Conservation (phyloP, 2,329 filamentous ascomycete species). For the Trichoderma simmonsii region DNA sequence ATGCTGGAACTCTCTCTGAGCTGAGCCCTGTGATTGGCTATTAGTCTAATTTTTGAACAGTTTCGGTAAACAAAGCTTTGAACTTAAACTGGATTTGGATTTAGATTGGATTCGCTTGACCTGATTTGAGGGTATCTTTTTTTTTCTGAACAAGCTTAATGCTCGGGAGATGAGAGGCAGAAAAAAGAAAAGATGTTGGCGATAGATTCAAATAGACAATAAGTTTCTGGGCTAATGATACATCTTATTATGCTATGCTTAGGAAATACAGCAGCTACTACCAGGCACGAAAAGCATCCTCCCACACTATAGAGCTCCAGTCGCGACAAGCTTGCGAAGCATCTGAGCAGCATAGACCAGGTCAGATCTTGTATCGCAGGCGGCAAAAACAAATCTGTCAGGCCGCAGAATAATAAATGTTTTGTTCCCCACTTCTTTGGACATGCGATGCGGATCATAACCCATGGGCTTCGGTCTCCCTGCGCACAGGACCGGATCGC, state of each 20-base stretch:
- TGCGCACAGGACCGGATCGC: not conserved
- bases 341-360: not conserved
- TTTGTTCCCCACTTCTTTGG: not conserved
- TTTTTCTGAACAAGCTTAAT: not conserved
- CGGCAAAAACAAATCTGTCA: slow-evolving; percentile 21
- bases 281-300: not conserved
- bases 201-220: not conserved
- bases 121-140: not conserved
- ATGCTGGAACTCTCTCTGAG: too few relatives aligned
- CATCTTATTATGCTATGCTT: not conserved
- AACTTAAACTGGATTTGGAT: too few relatives aligned
- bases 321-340: not conserved
- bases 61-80: too few relatives aligned
- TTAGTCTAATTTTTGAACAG: too few relatives aligned
- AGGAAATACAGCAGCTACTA: not conserved
- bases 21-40: too few relatives aligned
- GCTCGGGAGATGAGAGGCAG: not conserved
- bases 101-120: not conserved
- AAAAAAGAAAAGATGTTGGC: not conserved
- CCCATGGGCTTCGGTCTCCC: slow-evolving; percentile 8
- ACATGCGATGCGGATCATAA: slow-evolving; percentile 9
- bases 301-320: not conserved
- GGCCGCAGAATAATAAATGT: slow-evolving; percentile 18
- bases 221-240: not conserved
- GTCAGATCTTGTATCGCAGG: not conserved